Evolutionary conservation across 1,284 basidiomycete species (phyloP).

Genomic region (Hemileia vastatrix): DNA sequence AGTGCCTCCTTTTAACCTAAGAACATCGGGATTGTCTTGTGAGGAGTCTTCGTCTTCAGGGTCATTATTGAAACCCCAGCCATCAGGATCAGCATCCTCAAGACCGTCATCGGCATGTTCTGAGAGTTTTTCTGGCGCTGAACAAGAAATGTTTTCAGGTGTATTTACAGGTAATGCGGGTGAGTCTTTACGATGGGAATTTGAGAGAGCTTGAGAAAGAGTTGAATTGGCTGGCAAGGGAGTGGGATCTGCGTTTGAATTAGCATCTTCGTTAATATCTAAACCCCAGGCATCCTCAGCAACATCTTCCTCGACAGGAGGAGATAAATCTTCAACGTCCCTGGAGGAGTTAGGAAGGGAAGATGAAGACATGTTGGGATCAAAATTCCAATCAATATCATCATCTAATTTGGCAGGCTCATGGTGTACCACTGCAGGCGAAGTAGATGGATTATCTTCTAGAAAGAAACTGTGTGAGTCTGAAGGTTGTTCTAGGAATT

Average conservation of each 20-base stretch:
- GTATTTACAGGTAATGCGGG: no score
- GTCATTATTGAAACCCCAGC: slow-evolving; percentile 16
- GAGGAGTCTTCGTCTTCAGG: neutral
- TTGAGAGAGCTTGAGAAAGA: no score
- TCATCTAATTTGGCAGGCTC: slow-evolving; percentile 4
- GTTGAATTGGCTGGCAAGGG: no score
- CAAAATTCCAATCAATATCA: slow-evolving; percentile 20
- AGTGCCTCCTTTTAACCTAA: slow-evolving; percentile 18
- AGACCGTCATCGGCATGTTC: neutral
- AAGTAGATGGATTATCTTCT: neutral
- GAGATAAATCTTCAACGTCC: neutral
- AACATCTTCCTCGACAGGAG: neutral
- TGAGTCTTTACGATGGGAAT: no score
- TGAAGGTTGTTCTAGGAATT: no score
- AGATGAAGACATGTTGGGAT: neutral
- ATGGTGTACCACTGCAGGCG: neutral
- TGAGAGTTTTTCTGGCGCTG: neutral
- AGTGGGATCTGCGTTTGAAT: neutral
- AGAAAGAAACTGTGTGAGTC: no score
- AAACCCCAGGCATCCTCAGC: slow-evolving; percentile 19
- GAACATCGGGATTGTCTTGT: neutral
- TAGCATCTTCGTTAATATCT: neutral
- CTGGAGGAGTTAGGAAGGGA: neutral
- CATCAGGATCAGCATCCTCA: slow-evolving; percentile 10
- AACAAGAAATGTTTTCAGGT: no score